These are phyloP conservation scores for Leccinum fibrillosum DNA, from an alignment of 768 basidiomycete species.

Conservation along the genomic window DNA sequence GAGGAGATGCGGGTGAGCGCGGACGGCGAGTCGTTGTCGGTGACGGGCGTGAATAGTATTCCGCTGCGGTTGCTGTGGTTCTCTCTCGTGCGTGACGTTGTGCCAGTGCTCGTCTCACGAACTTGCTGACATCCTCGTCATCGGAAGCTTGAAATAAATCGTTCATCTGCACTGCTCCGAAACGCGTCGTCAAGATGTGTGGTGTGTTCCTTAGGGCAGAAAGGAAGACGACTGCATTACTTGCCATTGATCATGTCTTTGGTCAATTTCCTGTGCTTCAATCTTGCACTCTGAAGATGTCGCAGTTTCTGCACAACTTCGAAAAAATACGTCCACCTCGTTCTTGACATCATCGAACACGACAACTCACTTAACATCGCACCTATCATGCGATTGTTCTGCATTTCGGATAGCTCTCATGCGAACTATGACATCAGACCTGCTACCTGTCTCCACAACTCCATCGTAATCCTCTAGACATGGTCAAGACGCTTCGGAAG, in stretches of 20 bases:
- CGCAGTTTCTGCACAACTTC: slow-evolving; percentile 4
- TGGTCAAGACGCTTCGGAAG: slow-evolving; percentile 24
- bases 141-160: too few species aligned
- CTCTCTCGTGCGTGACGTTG: too few species aligned
- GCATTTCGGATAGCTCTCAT: slow-evolving; percentile 4
- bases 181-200: slow-evolving; percentile 4
- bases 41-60: too few species aligned
- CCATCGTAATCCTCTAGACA: slow-evolving; percentile 1
- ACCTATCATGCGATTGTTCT: slow-evolving; percentile 29
- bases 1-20: too few species aligned
- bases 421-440: slow-evolving; percentile 7
- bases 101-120: too few species aligned
- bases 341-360: slow-evolving; percentile 1
- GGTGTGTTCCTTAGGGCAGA: slow-evolving; percentile 21
- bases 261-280: slow-evolving; percentile 12
- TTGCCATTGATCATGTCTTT: slow-evolving; percentile 8
- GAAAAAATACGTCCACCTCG: slow-evolving; percentile 4
- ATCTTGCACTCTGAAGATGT: slow-evolving; percentile 14
- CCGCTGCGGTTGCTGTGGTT: too few species aligned
- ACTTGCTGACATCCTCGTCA: too few species aligned
- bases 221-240: slow-evolving; percentile 3
- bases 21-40: too few species aligned
- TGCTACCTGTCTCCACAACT: slow-evolving; percentile 5
- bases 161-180: too few species aligned
- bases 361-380: slow-evolving; percentile 1